phyloP scores from a whole-genome alignment of 148 eudicot genomes.

The Spergularia bocconei region DNA sequence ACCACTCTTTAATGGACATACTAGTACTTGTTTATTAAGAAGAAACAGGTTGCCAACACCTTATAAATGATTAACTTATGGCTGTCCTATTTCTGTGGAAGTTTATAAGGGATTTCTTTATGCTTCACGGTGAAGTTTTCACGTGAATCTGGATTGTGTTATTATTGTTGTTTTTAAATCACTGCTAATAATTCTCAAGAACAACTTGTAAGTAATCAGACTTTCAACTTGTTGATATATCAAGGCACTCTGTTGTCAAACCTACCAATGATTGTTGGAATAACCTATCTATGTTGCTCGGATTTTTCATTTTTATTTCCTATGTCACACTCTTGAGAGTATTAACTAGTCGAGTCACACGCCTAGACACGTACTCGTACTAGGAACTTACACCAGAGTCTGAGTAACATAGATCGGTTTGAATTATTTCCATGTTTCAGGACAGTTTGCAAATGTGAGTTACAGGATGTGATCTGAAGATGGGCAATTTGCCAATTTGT shows the following conservation, averaged over 20 bases:
- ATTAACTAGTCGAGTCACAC: no score
- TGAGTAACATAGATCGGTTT: no score
- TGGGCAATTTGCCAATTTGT: conserved; percentile 9
- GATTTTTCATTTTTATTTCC: no score
- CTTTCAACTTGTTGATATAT: no score
- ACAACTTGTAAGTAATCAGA: no score
- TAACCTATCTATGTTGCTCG: no score
- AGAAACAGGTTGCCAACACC: not conserved
- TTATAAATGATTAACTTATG: conserved; percentile 18
- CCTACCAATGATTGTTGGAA: no score
- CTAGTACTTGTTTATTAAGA: not conserved
- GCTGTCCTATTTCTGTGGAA: conserved; percentile 19
- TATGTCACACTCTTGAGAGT: no score
- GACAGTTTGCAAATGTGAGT: no score
- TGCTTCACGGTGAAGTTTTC: conserved; percentile 23
- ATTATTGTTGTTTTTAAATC: not conserved
- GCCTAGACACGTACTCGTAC: no score
- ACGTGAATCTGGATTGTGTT: conserved; percentile 27
- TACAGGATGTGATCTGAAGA: conserved; percentile 15
- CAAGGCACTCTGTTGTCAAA: no score
- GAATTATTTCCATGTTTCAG: not conserved
- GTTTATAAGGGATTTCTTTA: conserved; percentile 25
- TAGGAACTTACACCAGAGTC: no score
- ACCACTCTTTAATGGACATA: conserved; percentile 11
- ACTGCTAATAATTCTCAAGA: not conserved